These are phyloP conservation scores for Macrotyloma uniflorum DNA, from an alignment of 306 rosid genomes.

Conservation along the genomic window DNA sequence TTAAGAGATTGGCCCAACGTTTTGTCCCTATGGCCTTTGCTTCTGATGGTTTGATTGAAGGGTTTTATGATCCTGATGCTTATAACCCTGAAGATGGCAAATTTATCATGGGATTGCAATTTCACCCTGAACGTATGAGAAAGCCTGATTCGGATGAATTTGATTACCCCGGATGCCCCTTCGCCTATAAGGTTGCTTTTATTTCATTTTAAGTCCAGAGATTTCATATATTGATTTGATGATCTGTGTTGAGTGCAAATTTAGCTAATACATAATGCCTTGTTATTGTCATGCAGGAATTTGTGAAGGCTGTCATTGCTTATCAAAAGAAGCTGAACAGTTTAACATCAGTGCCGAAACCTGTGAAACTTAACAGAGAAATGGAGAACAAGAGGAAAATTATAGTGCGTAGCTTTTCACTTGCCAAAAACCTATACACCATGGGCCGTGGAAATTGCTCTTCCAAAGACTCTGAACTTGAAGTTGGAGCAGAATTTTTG, in stretches of 20 bases:
- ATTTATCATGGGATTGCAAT: slow-evolving; percentile 85
- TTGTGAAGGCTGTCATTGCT: slow-evolving; percentile 84
- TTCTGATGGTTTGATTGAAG: slow-evolving; percentile 74
- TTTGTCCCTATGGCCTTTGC: slow-evolving; percentile 83
- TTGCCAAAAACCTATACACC: slow-evolving; percentile 62
- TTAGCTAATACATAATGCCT: not conserved
- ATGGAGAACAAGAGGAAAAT: slow-evolving; percentile 67
- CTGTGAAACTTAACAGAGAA: slow-evolving; percentile 59
- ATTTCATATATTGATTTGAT: no score
- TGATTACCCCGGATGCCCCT: slow-evolving; percentile 83
- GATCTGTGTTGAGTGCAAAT: no score
- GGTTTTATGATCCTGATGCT: slow-evolving; percentile 75
- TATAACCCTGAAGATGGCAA: slow-evolving; percentile 77
- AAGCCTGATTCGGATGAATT: slow-evolving; percentile 61
- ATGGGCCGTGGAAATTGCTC: slow-evolving; percentile 40
- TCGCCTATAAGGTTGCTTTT: slow-evolving; percentile 65
- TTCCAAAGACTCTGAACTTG: slow-evolving; percentile 63
- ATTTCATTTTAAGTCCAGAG: no score
- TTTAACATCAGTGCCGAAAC: slow-evolving; percentile 41
- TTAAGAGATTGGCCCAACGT: slow-evolving; percentile 70
- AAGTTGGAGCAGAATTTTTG: slow-evolving; percentile 74
- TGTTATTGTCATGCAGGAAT: slow-evolving; percentile 56
- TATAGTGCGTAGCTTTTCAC: slow-evolving; percentile 67
- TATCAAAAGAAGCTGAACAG: slow-evolving; percentile 67
- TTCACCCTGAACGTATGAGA: slow-evolving; percentile 92